Conservation (phyloP, 805 yeast genomes). For the Kuraishia cidri region DNA sequence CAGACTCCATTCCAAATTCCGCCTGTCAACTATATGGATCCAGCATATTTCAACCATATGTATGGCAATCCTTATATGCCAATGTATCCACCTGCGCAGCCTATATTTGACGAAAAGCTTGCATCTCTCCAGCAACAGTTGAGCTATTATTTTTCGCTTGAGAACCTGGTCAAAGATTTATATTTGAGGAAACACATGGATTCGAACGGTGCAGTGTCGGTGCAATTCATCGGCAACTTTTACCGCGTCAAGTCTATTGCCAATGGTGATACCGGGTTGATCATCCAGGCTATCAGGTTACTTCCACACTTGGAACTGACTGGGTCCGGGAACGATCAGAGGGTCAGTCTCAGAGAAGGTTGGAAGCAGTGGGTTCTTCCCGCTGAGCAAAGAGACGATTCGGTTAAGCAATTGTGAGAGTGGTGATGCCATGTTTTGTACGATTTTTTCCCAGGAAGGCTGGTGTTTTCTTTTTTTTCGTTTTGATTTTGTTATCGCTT, state of each 20-base stretch:
- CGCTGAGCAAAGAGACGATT: slow-evolving; percentile 31
- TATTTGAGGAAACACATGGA: slow-evolving; percentile 79
- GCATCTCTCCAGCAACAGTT: slow-evolving; percentile 43
- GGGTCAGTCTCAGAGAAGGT: slow-evolving; percentile 51
- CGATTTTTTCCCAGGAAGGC: too few species aligned
- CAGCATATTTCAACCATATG: neutral
- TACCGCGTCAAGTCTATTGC: slow-evolving; percentile 66
- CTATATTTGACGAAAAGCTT: slow-evolving; percentile 9
- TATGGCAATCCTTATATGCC: slow-evolving; percentile 2
- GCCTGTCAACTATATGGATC: slow-evolving; percentile 2
- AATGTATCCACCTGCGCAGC: slow-evolving; percentile 4
- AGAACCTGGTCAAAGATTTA: slow-evolving; percentile 79
- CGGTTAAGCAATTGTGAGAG: slow-evolving; percentile 19
- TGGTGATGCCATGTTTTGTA: too few species aligned
- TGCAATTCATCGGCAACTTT: slow-evolving; percentile 56
- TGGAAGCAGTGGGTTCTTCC: slow-evolving; percentile 68
- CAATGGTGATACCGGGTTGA: slow-evolving; percentile 39
- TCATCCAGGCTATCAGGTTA: slow-evolving; percentile 44
- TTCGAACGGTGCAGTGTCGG: slow-evolving; percentile 61
- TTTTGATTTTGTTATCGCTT: too few species aligned
- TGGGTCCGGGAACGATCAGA: slow-evolving; percentile 33
- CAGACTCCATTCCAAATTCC: neutral
- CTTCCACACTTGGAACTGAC: slow-evolving; percentile 37
- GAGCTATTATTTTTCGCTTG: slow-evolving; percentile 85
- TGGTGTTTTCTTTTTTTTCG: too few species aligned